Conservation (phyloP, 805 yeast species). For the Saccharomyces eubayanus region DNA sequence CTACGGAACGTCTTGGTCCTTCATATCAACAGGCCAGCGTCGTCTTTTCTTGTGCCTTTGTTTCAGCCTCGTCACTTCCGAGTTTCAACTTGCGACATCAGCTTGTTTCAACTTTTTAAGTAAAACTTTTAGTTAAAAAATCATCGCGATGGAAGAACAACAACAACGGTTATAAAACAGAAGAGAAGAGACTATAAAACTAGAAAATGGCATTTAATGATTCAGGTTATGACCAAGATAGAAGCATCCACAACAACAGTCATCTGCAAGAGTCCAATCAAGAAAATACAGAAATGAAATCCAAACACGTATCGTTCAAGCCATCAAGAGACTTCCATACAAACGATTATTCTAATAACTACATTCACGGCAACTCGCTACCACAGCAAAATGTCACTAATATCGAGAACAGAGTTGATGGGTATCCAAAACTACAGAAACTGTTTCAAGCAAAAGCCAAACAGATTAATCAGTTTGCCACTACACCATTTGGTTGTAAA, state of each 20-base stretch:
- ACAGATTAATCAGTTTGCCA: constrained; percentile 46
- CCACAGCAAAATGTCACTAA: constrained; percentile 65
- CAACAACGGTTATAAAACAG: neutral
- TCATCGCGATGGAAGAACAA: neutral
- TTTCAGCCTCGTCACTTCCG: neutral
- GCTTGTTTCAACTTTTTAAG: neutral
- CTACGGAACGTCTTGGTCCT: neutral
- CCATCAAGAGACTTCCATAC: constrained; percentile 34
- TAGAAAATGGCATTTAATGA: constrained; percentile 4
- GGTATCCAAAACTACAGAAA: constrained; percentile 76
- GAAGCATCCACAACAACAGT: neutral
- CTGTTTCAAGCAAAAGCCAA: constrained; percentile 56
- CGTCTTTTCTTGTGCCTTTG: neutral
- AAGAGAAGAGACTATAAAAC: constrained; percentile 3
- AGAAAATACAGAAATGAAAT: constrained; percentile 12
- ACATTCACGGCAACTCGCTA: constrained; percentile 50
- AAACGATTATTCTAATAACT: constrained; percentile 68
- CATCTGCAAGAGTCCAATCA: constrained; percentile 7
- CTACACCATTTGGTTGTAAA: constrained; percentile 59
- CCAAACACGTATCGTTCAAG: constrained; percentile 17
- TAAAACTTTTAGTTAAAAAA: neutral
- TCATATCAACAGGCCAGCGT: neutral
- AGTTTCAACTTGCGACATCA: neutral
- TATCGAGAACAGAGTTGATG: constrained; percentile 57
- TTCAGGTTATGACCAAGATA: neutral